phyloP scores from a whole-genome alignment of 176 grass and related monocot species.

The Triticum turgidum region DNA sequence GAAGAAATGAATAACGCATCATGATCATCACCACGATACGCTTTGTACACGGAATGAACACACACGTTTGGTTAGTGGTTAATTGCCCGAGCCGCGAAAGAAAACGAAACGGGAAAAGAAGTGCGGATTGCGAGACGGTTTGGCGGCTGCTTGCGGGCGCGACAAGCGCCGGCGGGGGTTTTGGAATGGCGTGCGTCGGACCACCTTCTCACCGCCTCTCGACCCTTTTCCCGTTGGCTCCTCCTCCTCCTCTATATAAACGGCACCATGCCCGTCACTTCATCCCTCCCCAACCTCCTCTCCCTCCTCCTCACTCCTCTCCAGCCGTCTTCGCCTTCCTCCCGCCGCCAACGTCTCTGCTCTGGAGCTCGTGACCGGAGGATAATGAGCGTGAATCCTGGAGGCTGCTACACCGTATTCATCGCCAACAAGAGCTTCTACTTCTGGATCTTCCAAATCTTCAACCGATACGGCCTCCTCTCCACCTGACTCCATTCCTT shows the following conservation, averaged over 20 bases:
- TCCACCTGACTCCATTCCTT: background rate
- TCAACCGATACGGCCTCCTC: slow-evolving; percentile 44
- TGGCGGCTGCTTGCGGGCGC: slow-evolving; percentile 19
- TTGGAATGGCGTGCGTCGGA: slow-evolving; percentile 38
- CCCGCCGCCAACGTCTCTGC: background rate
- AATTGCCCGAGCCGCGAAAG: background rate
- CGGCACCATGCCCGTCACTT: too few species aligned
- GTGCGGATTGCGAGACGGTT: slow-evolving; percentile 6
- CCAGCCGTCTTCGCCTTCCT: background rate
- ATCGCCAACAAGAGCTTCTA: slow-evolving; percentile 72
- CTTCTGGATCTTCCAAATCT: slow-evolving; percentile 93
- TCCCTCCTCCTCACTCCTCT: background rate
- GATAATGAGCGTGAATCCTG: slow-evolving; percentile 62
- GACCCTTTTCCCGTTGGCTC: too few species aligned
- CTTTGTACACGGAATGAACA: background rate
- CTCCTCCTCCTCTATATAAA: slow-evolving; percentile 19
- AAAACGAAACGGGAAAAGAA: too few species aligned
- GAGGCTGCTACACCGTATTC: slow-evolving; percentile 31
- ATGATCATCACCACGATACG: background rate
- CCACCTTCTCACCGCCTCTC: background rate
- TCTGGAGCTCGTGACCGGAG: background rate
- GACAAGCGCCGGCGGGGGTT: slow-evolving; percentile 10
- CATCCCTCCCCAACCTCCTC: background rate
- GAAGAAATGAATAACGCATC: background rate
- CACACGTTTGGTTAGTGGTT: background rate